phyloP scores from a whole-genome alignment of 306 rosid species.

The Vicia faba region DNA sequence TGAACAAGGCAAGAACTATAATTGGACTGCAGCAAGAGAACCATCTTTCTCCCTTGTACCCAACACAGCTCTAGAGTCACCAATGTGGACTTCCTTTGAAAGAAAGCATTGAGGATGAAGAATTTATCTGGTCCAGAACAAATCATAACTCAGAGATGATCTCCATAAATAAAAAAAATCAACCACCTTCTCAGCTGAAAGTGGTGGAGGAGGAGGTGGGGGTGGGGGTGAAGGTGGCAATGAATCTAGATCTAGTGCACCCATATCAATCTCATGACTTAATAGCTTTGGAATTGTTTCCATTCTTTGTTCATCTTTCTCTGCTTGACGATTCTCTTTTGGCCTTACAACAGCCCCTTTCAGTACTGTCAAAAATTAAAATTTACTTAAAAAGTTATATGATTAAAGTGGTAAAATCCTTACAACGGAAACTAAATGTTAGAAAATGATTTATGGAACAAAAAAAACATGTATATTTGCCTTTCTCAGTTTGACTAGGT shows the following conservation, averaged over 20 bases:
- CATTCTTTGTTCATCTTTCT: conserved; percentile 49
- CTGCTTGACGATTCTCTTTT: conserved; percentile 54
- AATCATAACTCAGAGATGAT: no score
- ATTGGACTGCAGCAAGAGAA: no score
- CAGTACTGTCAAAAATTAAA: conserved; percentile 43
- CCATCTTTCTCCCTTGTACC: no score
- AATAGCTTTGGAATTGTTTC: conserved; percentile 55
- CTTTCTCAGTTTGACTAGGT: conserved; percentile 61
- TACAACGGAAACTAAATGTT: conserved; percentile 15
- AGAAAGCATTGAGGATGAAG: no score
- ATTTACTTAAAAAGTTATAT: conserved; percentile 1
- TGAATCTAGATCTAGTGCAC: conserved; percentile 43
- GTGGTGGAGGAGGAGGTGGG: conserved; percentile 48
- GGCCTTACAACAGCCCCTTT: conserved; percentile 54
- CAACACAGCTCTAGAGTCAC: no score
- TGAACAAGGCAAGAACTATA: no score
- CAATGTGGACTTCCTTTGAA: no score
- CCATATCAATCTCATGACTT: conserved; percentile 54
- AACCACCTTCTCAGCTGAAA: conserved; percentile 54
- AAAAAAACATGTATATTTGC: conserved; percentile 36
- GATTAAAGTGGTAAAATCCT: conserved; percentile 1
- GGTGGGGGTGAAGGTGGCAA: conserved; percentile 65
- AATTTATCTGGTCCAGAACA: no score
- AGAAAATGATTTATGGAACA: conserved; percentile 31
- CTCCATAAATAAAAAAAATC: no score